A percentile compares a stretch with the other conserved stretches of the same genome.
phyloP scores from a whole-genome alignment of 208 protist genomes.

The Leishmania braziliensis region DNA sequence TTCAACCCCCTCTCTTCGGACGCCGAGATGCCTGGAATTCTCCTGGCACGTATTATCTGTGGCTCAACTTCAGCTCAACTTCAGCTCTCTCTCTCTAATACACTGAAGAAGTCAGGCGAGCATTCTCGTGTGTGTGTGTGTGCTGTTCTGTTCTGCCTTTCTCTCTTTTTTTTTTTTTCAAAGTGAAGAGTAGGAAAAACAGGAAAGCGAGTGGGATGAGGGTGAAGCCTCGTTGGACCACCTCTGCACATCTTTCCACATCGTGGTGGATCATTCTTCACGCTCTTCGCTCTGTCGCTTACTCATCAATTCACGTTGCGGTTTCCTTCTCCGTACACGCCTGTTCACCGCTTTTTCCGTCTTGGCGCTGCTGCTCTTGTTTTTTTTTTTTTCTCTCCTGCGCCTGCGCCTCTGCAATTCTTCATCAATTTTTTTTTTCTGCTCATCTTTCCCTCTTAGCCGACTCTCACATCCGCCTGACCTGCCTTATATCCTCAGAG shows the following conservation, averaged over 20 bases:
- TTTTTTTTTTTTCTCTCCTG: not conserved
- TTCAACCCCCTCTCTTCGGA: not conserved
- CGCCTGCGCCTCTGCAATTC: not conserved
- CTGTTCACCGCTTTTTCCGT: not conserved
- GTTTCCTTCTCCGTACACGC: not conserved
- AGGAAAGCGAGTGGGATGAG: not conserved
- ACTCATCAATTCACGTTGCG: not conserved
- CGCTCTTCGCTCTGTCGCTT: not conserved
- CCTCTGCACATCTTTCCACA: not conserved
- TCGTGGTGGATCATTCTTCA: not conserved
- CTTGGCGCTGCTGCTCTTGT: not conserved
- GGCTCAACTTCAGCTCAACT: not conserved
- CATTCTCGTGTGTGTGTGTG: not conserved
- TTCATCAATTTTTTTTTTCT: not conserved
- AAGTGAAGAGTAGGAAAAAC: not conserved
- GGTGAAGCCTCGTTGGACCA: not conserved
- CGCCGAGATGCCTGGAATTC: not conserved
- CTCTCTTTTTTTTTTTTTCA: not conserved
- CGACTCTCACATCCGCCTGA: not conserved
- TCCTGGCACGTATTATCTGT: not conserved
- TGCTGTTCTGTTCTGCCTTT: not conserved
- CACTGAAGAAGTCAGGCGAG: not conserved
- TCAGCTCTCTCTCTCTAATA: not conserved
- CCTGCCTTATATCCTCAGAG: not conserved
- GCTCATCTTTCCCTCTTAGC: not conserved